Percentiles rank a stretch among this genome's conserved stretches.
phyloP scores from a whole-genome alignment of 2,329 filamentous ascomycete species.

The Ophioceras dolichostomum region DNA sequence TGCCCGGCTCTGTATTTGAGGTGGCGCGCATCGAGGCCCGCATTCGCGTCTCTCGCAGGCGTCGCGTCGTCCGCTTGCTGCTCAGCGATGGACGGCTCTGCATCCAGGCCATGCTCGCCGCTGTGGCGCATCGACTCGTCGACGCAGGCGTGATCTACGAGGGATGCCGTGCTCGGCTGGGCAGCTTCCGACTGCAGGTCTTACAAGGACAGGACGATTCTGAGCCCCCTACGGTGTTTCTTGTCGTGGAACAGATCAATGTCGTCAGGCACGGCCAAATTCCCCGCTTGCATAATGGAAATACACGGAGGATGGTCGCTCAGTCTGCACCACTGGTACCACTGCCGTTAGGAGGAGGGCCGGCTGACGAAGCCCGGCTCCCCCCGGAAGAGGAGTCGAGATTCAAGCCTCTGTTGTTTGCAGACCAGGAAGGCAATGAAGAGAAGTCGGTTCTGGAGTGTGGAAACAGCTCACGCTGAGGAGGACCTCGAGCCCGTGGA shows the following conservation, averaged over 20 bases:
- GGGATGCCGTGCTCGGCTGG: conserved; percentile 36
- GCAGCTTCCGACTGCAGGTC: conserved; percentile 22
- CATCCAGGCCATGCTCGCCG: conserved; percentile 36
- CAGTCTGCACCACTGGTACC: neutral
- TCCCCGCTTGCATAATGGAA: too few species aligned
- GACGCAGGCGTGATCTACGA: conserved; percentile 29
- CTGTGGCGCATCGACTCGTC: conserved; percentile 34
- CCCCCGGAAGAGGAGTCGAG: neutral
- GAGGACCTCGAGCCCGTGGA: neutral
- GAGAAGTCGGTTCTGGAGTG: neutral
- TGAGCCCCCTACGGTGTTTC: conserved; percentile 1
- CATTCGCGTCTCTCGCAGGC: too few species aligned
- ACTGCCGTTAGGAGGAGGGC: too few species aligned
- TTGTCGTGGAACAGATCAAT: neutral
- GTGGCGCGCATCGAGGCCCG: conserved; percentile 29
- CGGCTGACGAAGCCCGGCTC: neutral
- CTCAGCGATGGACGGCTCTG: conserved; percentile 41
- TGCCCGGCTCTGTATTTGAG: conserved; percentile 34
- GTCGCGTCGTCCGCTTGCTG: conserved; percentile 32
- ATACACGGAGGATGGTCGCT: neutral
- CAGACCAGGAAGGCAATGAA: too few species aligned
- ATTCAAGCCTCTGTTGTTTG: neutral
- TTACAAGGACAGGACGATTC: neutral
- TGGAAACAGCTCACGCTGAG: neutral
- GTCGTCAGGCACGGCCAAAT: neutral